A percentile compares a stretch with the other conserved stretches of the same genome.
Evolutionary conservation across 2,329 filamentous ascomycete species (phyloP).

Genomic region (Camptophora hylomeconis): DNA sequence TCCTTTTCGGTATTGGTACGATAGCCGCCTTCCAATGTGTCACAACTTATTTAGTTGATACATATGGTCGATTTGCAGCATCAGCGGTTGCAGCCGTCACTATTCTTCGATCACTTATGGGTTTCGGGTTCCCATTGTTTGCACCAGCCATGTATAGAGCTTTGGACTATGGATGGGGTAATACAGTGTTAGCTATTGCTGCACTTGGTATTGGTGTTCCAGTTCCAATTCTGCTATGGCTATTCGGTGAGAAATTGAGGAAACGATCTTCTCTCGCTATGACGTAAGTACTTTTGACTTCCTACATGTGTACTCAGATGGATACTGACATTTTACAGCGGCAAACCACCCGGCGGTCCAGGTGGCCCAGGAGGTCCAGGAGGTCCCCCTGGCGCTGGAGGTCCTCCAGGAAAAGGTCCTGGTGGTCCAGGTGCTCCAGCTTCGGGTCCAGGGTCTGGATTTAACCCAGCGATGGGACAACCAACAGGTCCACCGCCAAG

Average conservation of each 20-base stretch:
- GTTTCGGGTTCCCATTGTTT: slow-evolving; percentile 39
- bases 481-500: slow-evolving; percentile 2
- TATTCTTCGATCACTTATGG: slow-evolving; percentile 33
- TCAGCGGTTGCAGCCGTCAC: slow-evolving; percentile 36
- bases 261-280: slow-evolving; percentile 19
- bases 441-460: slow-evolving; percentile 8
- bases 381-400: slow-evolving; percentile 5
- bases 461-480: slow-evolving; percentile 3
- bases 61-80: slow-evolving; percentile 35
- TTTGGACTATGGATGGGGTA: slow-evolving; percentile 28
- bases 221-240: slow-evolving; percentile 33
- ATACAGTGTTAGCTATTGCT: slow-evolving; percentile 32
- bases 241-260: slow-evolving; percentile 30
- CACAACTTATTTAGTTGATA: slow-evolving; percentile 25
- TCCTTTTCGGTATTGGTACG: slow-evolving; percentile 29
- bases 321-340: slow-evolving; percentile 1
- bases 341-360: slow-evolving; percentile 10
- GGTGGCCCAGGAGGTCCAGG: slow-evolving; percentile 13
- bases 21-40: slow-evolving; percentile 19
- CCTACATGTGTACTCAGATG: background rate
- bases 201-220: slow-evolving; percentile 28
- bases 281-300: background rate
- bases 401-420: slow-evolving; percentile 6
- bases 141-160: slow-evolving; percentile 28
- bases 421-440: slow-evolving; percentile 8